A percentile compares a stretch with the other conserved stretches of the same genome.
Evolutionary conservation across 495 filamentous ascomycete genomes (phyloP).

Genomic region (Penicillium silybi): DNA sequence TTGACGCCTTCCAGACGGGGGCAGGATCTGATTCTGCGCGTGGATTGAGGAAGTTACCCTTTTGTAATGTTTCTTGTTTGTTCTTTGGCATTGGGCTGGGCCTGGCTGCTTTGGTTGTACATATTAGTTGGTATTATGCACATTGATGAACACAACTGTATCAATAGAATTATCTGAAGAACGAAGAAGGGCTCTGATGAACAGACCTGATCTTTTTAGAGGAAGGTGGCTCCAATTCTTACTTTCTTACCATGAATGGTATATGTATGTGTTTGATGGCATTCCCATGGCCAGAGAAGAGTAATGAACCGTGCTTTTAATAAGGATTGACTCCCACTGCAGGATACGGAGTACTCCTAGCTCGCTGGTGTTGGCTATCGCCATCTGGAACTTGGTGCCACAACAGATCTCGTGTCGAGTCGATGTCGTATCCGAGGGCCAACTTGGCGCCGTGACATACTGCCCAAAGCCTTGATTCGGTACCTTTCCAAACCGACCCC

Average conservation of each 20-base stretch:
- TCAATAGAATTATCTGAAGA: background rate
- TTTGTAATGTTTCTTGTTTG: background rate
- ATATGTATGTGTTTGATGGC: too few relatives aligned
- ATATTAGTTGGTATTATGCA: background rate
- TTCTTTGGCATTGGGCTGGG: slow-evolving; percentile 1
- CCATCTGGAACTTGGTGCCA: too few relatives aligned
- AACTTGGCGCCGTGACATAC: slow-evolving; percentile 6
- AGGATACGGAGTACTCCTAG: too few relatives aligned
- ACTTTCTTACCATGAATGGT: too few relatives aligned
- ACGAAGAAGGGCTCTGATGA: background rate
- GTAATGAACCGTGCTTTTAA: too few relatives aligned
- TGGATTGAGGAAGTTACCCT: slow-evolving; percentile 23
- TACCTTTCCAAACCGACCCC: background rate
- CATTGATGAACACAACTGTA: background rate
- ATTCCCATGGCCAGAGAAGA: too few relatives aligned
- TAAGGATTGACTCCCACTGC: too few relatives aligned
- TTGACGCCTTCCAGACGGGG: slow-evolving; percentile 35
- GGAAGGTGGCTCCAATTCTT: too few relatives aligned
- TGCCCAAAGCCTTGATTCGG: background rate
- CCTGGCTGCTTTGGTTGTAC: background rate
- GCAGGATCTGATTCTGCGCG: slow-evolving; percentile 34
- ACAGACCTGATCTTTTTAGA: background rate
- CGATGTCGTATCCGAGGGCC: slow-evolving; percentile 1
- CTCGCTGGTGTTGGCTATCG: too few relatives aligned
- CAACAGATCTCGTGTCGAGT: too few relatives aligned